Base-by-base conservation (phyloP, 257 asterid species). In the Capsicum baccatum region DNA sequence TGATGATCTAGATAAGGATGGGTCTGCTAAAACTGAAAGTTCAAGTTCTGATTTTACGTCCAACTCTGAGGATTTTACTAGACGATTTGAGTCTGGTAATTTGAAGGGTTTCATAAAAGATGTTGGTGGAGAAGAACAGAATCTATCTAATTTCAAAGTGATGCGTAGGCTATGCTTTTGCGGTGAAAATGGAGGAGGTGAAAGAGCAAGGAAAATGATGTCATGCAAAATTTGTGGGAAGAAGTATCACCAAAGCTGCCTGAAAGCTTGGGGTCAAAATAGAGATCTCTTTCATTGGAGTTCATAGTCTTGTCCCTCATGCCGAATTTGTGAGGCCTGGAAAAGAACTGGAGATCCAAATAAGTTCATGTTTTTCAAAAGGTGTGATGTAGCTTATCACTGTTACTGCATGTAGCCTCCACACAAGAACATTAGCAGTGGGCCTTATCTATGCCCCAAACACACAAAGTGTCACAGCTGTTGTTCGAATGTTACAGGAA, bases 241-340 rank as follows among this genome's bases (percentile, higher is more conserved):
- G 92, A 97, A 93, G 89, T 97, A 97, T 89, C 99, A 97, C 83
- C 90, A 93, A 79, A 89, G 85, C 86, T 97, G 99, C 93, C 84
- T 97, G 87, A 97, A 94, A 93, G 78, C 88, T 56, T 97, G 99
- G 99, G 92, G 98, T 55, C 94, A 90, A 79, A 88, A 94, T 87
- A 91, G 99, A 94, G 99, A 95, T 92, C 95, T 97, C 84, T 95
- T 97, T 87, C 99, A 95, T 88, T 97, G 99, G 99, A 95, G 97
- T 89, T 94, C 98, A 58, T 97, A 99, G 99, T 85, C 92, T 26
- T 97, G 99, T 87, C 97, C 99, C 79, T 97, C 98, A 74, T 97
- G 99, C 90, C 93, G 99, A 70, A 81, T 76, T 71, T 97, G 99
- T 84, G 99, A 97, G 99, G 97, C 92, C 80, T 97, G 99, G 84